A percentile compares a stretch with the other conserved stretches of the same genome.
phyloP scores from a whole-genome alignment of 352 stramenopile species.

The Phytophthora sp. region DNA sequence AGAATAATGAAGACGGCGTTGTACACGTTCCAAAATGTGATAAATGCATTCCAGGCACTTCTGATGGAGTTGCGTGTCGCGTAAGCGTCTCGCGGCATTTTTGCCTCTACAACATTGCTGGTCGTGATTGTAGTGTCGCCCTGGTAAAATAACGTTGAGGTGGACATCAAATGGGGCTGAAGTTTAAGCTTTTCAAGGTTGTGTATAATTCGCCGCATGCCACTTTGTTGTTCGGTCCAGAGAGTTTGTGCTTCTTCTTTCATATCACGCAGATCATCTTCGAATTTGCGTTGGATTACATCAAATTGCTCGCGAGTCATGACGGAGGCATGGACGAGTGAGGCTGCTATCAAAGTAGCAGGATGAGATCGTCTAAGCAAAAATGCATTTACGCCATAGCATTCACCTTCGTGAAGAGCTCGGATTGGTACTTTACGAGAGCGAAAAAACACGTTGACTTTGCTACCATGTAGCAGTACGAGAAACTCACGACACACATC shows the following conservation, averaged over 20 bases:
- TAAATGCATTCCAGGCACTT: slow-evolving; percentile 49
- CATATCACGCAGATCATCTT: slow-evolving; percentile 61
- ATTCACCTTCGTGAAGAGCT: slow-evolving; percentile 66
- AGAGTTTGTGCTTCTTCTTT: slow-evolving; percentile 45
- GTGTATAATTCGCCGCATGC: slow-evolving; percentile 35
- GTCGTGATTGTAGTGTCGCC: slow-evolving; percentile 25
- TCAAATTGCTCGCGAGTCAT: slow-evolving; percentile 84
- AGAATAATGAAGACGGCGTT: slow-evolving; percentile 74
- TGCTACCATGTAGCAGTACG: slow-evolving; percentile 58
- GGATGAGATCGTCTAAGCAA: slow-evolving; percentile 51
- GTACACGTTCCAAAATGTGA: slow-evolving; percentile 73
- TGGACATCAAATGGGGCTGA: slow-evolving; percentile 54
- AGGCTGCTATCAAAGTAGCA: slow-evolving; percentile 55
- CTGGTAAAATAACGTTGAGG: slow-evolving; percentile 61
- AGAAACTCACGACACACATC: slow-evolving; percentile 78
- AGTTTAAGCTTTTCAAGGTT: slow-evolving; percentile 67
- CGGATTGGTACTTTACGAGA: slow-evolving; percentile 52
- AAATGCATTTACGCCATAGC: slow-evolving; percentile 75
- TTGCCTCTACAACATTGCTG: background rate
- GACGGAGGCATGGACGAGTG: slow-evolving; percentile 61
- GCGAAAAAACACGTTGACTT: slow-evolving; percentile 71
- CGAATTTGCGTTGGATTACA: slow-evolving; percentile 61
- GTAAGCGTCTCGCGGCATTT: slow-evolving; percentile 11
- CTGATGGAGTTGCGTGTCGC: slow-evolving; percentile 25
- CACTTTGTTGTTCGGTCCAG: slow-evolving; percentile 46